A percentile compares a stretch with the other conserved stretches of the same genome.
phyloP scores from a whole-genome alignment of 2,329 filamentous ascomycete species.

The Acephala macrosclerotiorum region DNA sequence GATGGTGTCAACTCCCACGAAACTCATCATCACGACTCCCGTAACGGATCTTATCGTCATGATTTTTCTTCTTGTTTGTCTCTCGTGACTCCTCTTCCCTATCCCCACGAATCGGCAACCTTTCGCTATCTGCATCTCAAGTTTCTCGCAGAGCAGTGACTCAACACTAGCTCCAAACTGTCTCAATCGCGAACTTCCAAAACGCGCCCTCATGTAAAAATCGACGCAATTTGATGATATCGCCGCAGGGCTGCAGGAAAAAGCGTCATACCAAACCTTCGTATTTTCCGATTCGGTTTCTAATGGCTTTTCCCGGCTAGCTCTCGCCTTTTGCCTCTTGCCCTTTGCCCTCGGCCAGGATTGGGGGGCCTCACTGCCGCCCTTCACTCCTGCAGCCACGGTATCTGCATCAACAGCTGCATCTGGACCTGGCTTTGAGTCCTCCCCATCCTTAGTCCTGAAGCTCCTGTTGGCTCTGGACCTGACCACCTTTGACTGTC shows the following conservation, averaged over 20 bases:
- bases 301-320: background rate
- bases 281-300: slow-evolving; percentile 4
- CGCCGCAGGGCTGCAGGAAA: slow-evolving; percentile 8
- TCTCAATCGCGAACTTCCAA: background rate
- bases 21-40: background rate
- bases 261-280: slow-evolving; percentile 7
- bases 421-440: background rate
- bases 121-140: background rate
- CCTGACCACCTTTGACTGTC: no score
- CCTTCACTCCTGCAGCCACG: background rate
- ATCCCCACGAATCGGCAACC: slow-evolving; percentile 1
- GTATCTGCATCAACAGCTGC: background rate
- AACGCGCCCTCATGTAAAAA: background rate
- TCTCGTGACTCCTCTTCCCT: slow-evolving; percentile 9
- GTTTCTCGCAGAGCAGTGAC: background rate
- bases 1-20: slow-evolving; percentile 4
- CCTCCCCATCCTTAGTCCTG: background rate
- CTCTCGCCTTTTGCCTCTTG: background rate
- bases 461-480: no score
- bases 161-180: slow-evolving; percentile 5
- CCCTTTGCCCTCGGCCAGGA: background rate
- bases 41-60: background rate
- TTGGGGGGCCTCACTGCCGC: slow-evolving; percentile 1
- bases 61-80: slow-evolving; percentile 3
- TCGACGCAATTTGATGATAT: background rate